phyloP scores from a whole-genome alignment of 805 yeast species.

The Novakomyces olei region DNA sequence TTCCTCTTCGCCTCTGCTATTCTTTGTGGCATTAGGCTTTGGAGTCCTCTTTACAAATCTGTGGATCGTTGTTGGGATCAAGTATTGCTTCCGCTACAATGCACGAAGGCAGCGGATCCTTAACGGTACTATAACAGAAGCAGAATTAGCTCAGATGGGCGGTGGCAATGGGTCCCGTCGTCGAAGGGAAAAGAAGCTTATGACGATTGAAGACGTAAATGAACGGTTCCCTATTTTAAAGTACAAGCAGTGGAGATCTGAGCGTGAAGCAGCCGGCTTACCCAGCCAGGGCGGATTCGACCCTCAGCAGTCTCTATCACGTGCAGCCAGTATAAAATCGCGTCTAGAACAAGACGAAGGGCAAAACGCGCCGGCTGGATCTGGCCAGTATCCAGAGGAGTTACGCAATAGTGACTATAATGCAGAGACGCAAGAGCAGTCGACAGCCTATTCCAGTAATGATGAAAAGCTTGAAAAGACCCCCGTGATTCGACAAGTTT shows the following conservation, averaged over 20 bases:
- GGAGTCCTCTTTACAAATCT: conserved; percentile 17
- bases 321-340: too few relatives aligned
- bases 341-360: too few relatives aligned
- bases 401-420: too few relatives aligned
- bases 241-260: conserved; percentile 14
- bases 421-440: too few relatives aligned
- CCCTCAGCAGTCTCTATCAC: too few relatives aligned
- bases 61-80: conserved; percentile 17
- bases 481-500: too few relatives aligned
- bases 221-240: conserved; percentile 14
- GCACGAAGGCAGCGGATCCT: conserved; percentile 9
- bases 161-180: conserved; percentile 9
- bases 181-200: conserved; percentile 11
- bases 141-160: not conserved
- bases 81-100: conserved; percentile 14
- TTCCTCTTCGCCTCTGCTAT: conserved; percentile 16
- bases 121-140: conserved; percentile 5
- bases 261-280: too few relatives aligned
- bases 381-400: too few relatives aligned
- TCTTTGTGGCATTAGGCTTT: conserved; percentile 18
- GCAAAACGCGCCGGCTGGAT: too few relatives aligned
- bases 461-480: too few relatives aligned
- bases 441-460: too few relatives aligned
- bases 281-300: too few relatives aligned
- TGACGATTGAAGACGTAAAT: conserved; percentile 14